phyloP scores from a whole-genome alignment of 495 filamentous ascomycete species.

The Usnea hakonensis region DNA sequence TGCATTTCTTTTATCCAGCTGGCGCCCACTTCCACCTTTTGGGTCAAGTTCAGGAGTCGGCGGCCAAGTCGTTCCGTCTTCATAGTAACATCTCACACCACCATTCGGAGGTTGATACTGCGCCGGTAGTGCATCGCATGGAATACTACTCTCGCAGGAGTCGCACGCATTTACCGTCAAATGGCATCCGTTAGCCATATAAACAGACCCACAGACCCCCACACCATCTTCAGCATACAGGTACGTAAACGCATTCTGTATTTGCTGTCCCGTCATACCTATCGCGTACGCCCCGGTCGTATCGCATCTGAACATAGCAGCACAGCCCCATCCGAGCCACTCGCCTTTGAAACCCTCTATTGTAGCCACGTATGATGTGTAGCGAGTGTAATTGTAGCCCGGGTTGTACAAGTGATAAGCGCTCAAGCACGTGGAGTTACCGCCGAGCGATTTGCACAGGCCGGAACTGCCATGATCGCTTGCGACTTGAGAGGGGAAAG shows the following conservation, averaged over 20 bases:
- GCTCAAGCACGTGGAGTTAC: neutral
- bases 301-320: constrained; percentile 1
- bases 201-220: neutral
- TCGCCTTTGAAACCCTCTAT: too few relatives aligned
- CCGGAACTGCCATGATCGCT: neutral
- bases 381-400: neutral
- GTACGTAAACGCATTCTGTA: neutral
- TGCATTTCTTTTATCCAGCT: too few relatives aligned
- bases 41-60: too few relatives aligned
- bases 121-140: neutral
- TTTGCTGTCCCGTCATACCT: neutral
- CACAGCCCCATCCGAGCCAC: neutral
- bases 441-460: neutral
- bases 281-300: neutral
- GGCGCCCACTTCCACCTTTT: too few relatives aligned
- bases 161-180: neutral
- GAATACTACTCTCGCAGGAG: neutral
- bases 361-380: neutral
- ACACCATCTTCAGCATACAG: neutral
- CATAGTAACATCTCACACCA: too few relatives aligned
- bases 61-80: too few relatives aligned
- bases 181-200: neutral
- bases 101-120: too few relatives aligned
- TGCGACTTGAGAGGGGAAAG: neutral
- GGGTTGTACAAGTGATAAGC: neutral